Conservation (phyloP, 1,139 yeast genomes). For the Yamadazyma oceani region DNA sequence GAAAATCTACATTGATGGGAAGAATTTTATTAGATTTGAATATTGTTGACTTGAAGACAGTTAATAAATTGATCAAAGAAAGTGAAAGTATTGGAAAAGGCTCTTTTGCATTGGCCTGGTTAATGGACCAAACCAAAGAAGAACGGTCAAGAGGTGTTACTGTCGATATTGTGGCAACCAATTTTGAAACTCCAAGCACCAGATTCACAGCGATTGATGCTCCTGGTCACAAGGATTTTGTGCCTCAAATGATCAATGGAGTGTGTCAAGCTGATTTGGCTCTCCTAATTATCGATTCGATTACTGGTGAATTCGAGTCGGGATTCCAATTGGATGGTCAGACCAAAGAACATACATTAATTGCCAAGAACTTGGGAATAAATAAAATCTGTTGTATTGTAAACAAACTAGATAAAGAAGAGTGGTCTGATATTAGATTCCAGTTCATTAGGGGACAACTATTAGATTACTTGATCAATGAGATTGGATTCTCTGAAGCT, state of each 20-base stretch:
- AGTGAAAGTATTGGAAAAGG: slow-evolving; percentile 84
- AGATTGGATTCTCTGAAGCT: slow-evolving; percentile 55
- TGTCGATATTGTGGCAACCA: slow-evolving; percentile 84
- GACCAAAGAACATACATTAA: slow-evolving; percentile 87
- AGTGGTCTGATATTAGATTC: slow-evolving; percentile 70
- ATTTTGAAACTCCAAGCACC: slow-evolving; percentile 65
- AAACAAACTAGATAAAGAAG: slow-evolving; percentile 80
- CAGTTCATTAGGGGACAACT: slow-evolving; percentile 61
- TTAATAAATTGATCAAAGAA: slow-evolving; percentile 76
- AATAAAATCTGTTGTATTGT: slow-evolving; percentile 72
- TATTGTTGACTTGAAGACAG: slow-evolving; percentile 73
- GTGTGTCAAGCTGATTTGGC: slow-evolving; percentile 67
- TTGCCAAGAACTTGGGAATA: slow-evolving; percentile 85
- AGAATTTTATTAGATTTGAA: slow-evolving; percentile 79
- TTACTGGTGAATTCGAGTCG: slow-evolving; percentile 82
- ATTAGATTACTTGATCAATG: slow-evolving; percentile 52
- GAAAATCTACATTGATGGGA: slow-evolving; percentile 95
- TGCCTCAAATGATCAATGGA: slow-evolving; percentile 56
- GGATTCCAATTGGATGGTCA: slow-evolving; percentile 89
- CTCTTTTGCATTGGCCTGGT: slow-evolving; percentile 96
- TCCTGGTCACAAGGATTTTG: slow-evolving; percentile 62
- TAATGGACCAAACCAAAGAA: slow-evolving; percentile 91
- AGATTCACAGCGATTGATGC: slow-evolving; percentile 91
- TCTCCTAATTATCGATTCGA: slow-evolving; percentile 72
- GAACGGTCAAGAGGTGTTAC: slow-evolving; percentile 93